Percentiles rank a stretch among this genome's conserved stretches.
phyloP scores from a whole-genome alignment of 2,329 filamentous ascomycete genomes.

The Iodosphaeria phyllophila region DNA sequence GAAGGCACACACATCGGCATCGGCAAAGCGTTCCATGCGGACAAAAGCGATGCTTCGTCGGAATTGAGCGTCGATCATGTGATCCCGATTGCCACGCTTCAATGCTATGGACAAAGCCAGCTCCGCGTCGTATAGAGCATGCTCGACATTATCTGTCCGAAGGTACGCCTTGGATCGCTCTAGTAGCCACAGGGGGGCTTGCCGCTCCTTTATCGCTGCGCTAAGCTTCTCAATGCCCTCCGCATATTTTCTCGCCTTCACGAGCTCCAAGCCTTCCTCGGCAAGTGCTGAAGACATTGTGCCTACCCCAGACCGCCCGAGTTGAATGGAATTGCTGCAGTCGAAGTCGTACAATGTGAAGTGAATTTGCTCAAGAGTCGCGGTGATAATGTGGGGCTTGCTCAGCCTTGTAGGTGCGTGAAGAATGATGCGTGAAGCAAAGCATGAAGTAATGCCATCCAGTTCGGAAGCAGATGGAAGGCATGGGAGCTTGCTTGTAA shows the following conservation, averaged over 20 bases:
- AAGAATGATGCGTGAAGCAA: too few species aligned
- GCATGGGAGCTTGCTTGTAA: too few species aligned
- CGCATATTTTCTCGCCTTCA: slow-evolving; percentile 42
- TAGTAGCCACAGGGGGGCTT: slow-evolving; percentile 62
- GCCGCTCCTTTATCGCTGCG: slow-evolving; percentile 42
- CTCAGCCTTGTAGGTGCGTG: too few species aligned
- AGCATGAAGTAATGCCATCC: too few species aligned
- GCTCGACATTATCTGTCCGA: slow-evolving; percentile 37
- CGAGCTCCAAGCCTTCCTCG: slow-evolving; percentile 44
- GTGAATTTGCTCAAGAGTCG: too few species aligned
- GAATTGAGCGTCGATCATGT: slow-evolving; percentile 67
- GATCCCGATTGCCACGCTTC: slow-evolving; percentile 53
- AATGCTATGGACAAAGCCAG: slow-evolving; percentile 41
- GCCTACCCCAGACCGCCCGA: too few species aligned
- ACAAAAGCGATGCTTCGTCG: slow-evolving; percentile 59
- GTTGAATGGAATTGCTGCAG: too few species aligned
- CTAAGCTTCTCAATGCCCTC: slow-evolving; percentile 52
- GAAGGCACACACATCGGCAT: slow-evolving; percentile 53
- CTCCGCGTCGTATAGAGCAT: slow-evolving; percentile 53
- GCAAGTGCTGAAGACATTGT: slow-evolving; percentile 28
- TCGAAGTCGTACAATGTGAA: too few species aligned
- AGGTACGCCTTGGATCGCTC: slow-evolving; percentile 66
- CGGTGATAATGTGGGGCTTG: too few species aligned
- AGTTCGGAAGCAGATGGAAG: too few species aligned
- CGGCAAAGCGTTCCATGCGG: slow-evolving; percentile 50